Evolutionary conservation across 2,329 filamentous ascomycete genomes (phyloP).

Genomic region (Colletotrichum sp.): DNA sequence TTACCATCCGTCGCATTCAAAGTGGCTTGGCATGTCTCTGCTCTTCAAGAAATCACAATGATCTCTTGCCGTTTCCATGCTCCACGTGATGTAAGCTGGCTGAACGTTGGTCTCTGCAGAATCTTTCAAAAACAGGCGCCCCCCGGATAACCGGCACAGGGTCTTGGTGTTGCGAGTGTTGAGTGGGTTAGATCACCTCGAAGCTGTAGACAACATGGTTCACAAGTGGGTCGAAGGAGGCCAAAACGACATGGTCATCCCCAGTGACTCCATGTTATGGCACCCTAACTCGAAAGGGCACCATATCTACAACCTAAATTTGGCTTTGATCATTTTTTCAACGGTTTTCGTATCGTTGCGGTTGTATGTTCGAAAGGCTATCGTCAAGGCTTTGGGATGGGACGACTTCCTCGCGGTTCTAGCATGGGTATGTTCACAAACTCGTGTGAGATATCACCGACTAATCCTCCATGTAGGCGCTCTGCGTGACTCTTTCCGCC

Average conservation of each 20-base stretch:
- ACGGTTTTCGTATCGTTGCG: background rate
- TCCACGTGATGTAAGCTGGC: background rate
- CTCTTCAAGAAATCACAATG: background rate
- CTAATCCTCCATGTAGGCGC: background rate
- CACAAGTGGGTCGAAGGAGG: background rate
- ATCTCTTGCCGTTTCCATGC: background rate
- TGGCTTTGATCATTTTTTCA: slow-evolving; percentile 14
- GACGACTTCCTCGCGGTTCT: slow-evolving; percentile 5
- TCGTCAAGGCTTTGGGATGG: slow-evolving; percentile 12
- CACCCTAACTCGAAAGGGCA: slow-evolving; percentile 6
- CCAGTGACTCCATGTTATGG: background rate
- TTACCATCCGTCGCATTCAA: background rate
- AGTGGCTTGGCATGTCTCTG: background rate
- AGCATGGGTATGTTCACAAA: background rate
- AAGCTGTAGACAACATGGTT: background rate
- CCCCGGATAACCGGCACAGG: background rate
- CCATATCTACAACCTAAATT: slow-evolving; percentile 14
- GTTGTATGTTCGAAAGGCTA: background rate
- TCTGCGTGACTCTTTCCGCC: slow-evolving; percentile 6
- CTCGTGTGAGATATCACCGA: too few species aligned
- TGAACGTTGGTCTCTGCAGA: background rate
- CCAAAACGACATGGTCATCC: background rate
- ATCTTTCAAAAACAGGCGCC: background rate
- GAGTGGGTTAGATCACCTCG: background rate
- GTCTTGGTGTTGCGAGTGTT: background rate